Evolutionary conservation across 306 rosid species (phyloP).

Genomic region (Abrus pulchellus): DNA sequence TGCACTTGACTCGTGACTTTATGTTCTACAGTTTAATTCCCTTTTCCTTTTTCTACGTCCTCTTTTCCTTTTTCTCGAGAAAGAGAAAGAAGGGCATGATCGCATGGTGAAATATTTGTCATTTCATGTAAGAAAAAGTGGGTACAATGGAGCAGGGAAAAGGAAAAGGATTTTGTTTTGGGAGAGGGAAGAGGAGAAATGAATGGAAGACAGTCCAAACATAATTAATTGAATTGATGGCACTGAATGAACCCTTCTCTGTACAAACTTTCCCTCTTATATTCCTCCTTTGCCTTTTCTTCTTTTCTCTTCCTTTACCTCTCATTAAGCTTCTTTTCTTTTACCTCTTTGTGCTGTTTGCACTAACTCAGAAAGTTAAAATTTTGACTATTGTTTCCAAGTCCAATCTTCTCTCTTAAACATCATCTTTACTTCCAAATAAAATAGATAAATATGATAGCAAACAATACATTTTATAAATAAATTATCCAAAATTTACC

Average conservation of each 20-base stretch:
- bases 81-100: conserved; percentile 66
- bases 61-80: conserved; percentile 54
- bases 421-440: background rate
- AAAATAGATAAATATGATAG: background rate
- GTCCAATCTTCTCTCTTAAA: conserved; percentile 37
- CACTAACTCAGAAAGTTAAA: conserved; percentile 51
- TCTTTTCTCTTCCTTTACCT: conserved; percentile 28
- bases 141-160: conserved; percentile 63
- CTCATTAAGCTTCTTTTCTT: background rate
- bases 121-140: conserved; percentile 77
- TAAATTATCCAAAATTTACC: background rate
- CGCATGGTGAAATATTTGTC: conserved; percentile 68
- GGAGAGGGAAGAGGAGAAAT: conserved; percentile 23
- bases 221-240: conserved; percentile 64
- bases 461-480: background rate
- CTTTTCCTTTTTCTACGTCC: conserved; percentile 44
- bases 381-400: conserved; percentile 43
- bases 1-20: conserved; percentile 65
- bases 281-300: conserved; percentile 40
- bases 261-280: conserved; percentile 57
- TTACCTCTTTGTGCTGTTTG: conserved; percentile 47
- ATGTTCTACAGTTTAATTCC: conserved; percentile 51
- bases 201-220: conserved; percentile 85
- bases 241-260: conserved; percentile 60
- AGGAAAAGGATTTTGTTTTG: conserved; percentile 51